Evolutionary conservation across 805 yeast genomes (phyloP).

Genomic region (Ogataea parapolymorpha): DNA sequence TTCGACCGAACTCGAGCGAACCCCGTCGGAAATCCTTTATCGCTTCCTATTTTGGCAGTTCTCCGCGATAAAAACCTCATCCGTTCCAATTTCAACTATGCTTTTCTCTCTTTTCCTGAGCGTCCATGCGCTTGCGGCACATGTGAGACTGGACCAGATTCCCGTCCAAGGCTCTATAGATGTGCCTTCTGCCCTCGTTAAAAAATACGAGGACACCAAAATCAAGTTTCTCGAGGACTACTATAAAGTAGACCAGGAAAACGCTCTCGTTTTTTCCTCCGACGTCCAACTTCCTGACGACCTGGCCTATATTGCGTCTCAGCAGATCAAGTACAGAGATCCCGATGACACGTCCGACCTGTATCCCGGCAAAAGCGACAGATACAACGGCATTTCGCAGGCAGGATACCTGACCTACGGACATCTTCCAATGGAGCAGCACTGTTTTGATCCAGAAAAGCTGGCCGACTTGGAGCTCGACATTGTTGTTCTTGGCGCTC

Average conservation of each 20-base stretch:
- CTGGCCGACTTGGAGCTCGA: conserved; percentile 30
- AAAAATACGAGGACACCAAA: conserved; percentile 15
- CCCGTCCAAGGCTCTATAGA: background rate
- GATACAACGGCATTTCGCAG: conserved; percentile 23
- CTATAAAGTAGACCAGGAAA: conserved; percentile 13
- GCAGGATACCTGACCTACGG: conserved; percentile 20
- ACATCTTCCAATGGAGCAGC: conserved; percentile 14
- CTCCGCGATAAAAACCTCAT: background rate
- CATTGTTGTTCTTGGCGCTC: conserved; percentile 54
- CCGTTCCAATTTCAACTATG: background rate
- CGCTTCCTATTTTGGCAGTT: background rate
- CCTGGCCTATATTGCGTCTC: conserved; percentile 8
- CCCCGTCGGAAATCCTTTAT: background rate
- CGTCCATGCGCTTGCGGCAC: background rate
- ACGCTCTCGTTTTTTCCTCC: conserved; percentile 6
- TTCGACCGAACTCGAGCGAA: background rate
- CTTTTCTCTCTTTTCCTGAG: background rate
- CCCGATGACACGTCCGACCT: conserved; percentile 24
- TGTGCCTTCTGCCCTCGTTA: background rate
- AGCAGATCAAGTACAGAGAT: conserved; percentile 14
- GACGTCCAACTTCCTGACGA: conserved; percentile 11
- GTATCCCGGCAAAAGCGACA: conserved; percentile 19
- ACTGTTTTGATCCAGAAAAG: conserved; percentile 16
- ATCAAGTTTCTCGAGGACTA: conserved; percentile 20
- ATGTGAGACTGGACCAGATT: background rate